Evolutionary conservation across 257 asterid genomes (phyloP).

Genomic region (Eustoma russellianum): DNA sequence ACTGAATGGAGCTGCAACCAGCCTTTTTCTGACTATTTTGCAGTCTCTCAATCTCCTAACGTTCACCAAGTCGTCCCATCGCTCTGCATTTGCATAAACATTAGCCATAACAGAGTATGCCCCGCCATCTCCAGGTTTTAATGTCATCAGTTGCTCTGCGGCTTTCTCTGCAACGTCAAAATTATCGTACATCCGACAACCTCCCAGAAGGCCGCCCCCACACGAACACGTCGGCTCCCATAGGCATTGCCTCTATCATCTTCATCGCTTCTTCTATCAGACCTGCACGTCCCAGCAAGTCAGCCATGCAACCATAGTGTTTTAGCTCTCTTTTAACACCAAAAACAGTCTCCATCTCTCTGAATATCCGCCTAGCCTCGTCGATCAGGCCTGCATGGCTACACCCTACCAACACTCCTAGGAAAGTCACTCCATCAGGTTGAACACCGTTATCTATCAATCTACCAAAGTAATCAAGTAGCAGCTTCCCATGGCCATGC

Average conservation of each 20-base stretch:
- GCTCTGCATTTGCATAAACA: conserved; percentile 49
- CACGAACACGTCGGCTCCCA: conserved; percentile 63
- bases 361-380: conserved; percentile 46
- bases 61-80: conserved; percentile 73
- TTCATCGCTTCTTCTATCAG: conserved; percentile 50
- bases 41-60: conserved; percentile 53
- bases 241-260: conserved; percentile 67
- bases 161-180: conserved; percentile 66
- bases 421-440: conserved; percentile 74
- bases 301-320: conserved; percentile 92
- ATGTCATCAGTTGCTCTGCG: conserved; percentile 49
- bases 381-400: conserved; percentile 67
- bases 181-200: conserved; percentile 71
- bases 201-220: conserved; percentile 99
- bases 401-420: conserved; percentile 68
- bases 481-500: conserved; percentile 45
- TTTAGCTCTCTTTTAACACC: conserved; percentile 58
- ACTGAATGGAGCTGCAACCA: conserved; percentile 67
- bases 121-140: conserved; percentile 80
- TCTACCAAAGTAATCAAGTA: conserved; percentile 45
- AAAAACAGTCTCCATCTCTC: conserved; percentile 54
- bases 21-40: conserved; percentile 48
- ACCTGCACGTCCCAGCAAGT: conserved; percentile 77
- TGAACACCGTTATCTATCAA: conserved; percentile 39
- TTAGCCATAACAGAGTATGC: conserved; percentile 62